These are phyloP conservation scores for Ceratonia siliqua DNA, from an alignment of 306 rosid genomes.

Conservation along the genomic window DNA sequence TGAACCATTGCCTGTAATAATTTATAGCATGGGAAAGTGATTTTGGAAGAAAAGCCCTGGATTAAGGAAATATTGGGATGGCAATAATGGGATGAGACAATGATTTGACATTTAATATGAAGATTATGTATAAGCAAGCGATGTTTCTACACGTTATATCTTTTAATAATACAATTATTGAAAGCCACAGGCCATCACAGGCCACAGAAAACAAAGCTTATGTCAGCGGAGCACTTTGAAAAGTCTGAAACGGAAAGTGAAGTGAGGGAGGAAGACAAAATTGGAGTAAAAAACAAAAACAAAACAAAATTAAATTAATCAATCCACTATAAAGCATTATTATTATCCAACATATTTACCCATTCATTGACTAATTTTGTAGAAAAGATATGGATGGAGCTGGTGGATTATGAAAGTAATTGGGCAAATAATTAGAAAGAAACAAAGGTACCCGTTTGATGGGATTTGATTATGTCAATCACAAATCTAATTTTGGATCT, in stretches of 20 bases:
- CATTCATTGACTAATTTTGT: slow-evolving; percentile 8
- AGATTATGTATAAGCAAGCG: slow-evolving; percentile 36
- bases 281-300: slow-evolving; percentile 25
- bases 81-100: slow-evolving; percentile 38
- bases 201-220: slow-evolving; percentile 33
- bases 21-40: slow-evolving; percentile 47
- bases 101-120: slow-evolving; percentile 42
- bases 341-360: neutral
- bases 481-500: slow-evolving; percentile 48
- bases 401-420: slow-evolving; percentile 20
- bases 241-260: slow-evolving; percentile 25
- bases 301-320: slow-evolving; percentile 26
- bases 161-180: slow-evolving; percentile 29
- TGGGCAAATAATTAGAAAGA: slow-evolving; percentile 46
- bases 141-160: slow-evolving; percentile 25
- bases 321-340: neutral
- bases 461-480: slow-evolving; percentile 32
- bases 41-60: slow-evolving; percentile 47
- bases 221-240: slow-evolving; percentile 35
- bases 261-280: slow-evolving; percentile 20
- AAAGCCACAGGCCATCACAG: slow-evolving; percentile 38
- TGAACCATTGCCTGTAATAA: slow-evolving; percentile 34
- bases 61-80: slow-evolving; percentile 46
- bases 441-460: slow-evolving; percentile 42
- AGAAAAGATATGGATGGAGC: slow-evolving; percentile 6